Evolutionary conservation across 306 rosid genomes (phyloP), one percentile per base, ranked within the genome.

Genomic region (Cajanus cajan): DNA sequence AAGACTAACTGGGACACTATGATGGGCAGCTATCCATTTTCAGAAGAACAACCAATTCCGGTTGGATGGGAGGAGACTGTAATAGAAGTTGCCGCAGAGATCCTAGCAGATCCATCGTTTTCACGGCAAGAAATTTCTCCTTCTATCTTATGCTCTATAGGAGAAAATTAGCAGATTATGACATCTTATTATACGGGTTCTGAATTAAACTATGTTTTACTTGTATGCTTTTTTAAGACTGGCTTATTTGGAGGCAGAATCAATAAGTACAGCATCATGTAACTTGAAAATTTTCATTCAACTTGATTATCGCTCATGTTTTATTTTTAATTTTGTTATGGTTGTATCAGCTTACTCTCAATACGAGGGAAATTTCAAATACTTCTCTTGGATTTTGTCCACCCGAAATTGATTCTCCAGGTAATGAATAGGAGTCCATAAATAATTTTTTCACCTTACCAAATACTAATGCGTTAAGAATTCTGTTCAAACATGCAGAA

Each of bases 401-500:
- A 88, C 68, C 96, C 98, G 22, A 92, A 82, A 65, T 82, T 94
- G 85, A 90, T 94, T 68, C 93, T 94, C 62, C 92, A 73, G 97
- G 98, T 90, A 85, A 47, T 18, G 48, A 59, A 48, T 9, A 71
- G 58, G n/a, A 66, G 57, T 15, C 52, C 45, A 19, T 52, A 28
- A 25, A 44, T n/a, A 47, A 44, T 19, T 44, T 73, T 62, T 64
- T 54, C 79, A 61, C 45, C 18, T 77, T 44, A 58, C 41, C 72
- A 73, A 62, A 48, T 50, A 65, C 63, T 37, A 16, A 52, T 68
- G 50, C 5, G 4, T 80, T 69, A 74, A 16, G 48, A 65, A 48
- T 45, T 78, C 70, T 72, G 63, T 83, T 82, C 41, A 70, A 47
- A 84, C 54, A 33, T 79, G 90, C 92, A 94, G 98, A 94, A 86